Conservation (phyloP, 331 rosid species). For the Cucumis variabilis region DNA sequence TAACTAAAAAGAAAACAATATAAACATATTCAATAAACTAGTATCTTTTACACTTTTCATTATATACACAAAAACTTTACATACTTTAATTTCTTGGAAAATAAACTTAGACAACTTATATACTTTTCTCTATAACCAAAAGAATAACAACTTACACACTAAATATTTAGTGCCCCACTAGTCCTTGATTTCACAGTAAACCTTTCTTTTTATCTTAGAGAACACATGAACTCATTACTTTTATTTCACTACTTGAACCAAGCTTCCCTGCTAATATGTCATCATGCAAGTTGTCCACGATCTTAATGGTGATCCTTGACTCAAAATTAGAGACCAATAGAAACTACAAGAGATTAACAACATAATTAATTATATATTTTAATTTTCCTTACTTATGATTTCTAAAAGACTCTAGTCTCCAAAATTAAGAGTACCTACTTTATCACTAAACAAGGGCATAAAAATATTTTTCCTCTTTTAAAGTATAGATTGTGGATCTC, state of each 20-base stretch:
- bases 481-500: too few relatives aligned
- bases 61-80: too few relatives aligned
- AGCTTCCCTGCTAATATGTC: constrained; percentile 86
- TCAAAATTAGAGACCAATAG: constrained; percentile 88
- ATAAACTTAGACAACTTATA: too few relatives aligned
- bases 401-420: not conserved
- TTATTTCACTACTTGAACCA: constrained; percentile 71
- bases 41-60: too few relatives aligned
- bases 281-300: constrained; percentile 81
- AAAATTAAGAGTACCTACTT: not conserved
- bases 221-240: constrained; percentile 39
- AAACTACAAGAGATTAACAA: constrained; percentile 53
- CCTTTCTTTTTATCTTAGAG: not conserved
- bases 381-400: not conserved
- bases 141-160: too few relatives aligned
- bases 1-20: too few relatives aligned
- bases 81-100: too few relatives aligned
- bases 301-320: constrained; percentile 78
- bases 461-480: too few relatives aligned
- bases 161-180: too few relatives aligned
- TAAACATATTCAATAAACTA: too few relatives aligned
- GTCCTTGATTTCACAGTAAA: not conserved
- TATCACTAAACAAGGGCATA: not conserved
- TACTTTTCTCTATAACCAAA: too few relatives aligned
- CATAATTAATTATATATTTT: not conserved